Percentiles rank a stretch among this genome's conserved stretches.
phyloP scores from a whole-genome alignment of 2,329 filamentous ascomycete species.

The Xenoacremonium recifei region DNA sequence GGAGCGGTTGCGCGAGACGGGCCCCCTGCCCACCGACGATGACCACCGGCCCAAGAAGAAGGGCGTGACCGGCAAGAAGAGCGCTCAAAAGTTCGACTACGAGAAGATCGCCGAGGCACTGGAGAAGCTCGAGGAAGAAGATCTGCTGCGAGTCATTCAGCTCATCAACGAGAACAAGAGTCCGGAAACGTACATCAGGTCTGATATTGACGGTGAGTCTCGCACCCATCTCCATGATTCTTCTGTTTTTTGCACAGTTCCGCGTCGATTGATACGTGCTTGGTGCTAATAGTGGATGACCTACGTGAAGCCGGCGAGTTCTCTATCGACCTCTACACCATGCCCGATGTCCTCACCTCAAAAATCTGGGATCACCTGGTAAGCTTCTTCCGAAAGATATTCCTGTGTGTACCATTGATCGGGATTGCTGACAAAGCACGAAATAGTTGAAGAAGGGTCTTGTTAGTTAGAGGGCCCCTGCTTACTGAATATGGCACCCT shows the following conservation, averaged over 20 bases:
- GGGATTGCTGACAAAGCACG: constrained; percentile 6
- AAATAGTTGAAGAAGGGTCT: constrained; percentile 41
- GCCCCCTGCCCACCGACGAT: constrained; percentile 76
- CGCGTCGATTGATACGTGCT: constrained; percentile 30
- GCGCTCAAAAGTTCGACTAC: constrained; percentile 74
- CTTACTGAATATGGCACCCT: constrained; percentile 15
- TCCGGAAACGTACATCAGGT: constrained; percentile 92
- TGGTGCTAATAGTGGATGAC: constrained; percentile 34
- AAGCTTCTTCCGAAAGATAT: constrained; percentile 23
- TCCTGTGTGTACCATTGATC: background rate
- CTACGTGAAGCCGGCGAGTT: constrained; percentile 78
- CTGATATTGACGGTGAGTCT: constrained; percentile 86
- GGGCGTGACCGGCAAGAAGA: constrained; percentile 71
- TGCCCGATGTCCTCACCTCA: constrained; percentile 84
- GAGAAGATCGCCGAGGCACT: constrained; percentile 95
- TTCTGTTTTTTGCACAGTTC: constrained; percentile 12
- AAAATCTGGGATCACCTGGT: constrained; percentile 89
- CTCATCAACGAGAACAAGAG: constrained; percentile 98
- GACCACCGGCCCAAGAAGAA: constrained; percentile 59
- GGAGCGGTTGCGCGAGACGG: constrained; percentile 76
- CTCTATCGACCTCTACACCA: constrained; percentile 96
- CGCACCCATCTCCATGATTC: background rate
- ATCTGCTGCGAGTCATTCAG: constrained; percentile 91
- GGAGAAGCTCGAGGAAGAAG: constrained; percentile 86
- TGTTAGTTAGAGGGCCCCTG: constrained; percentile 28